Base-by-base conservation (phyloP, 257 asterid genomes). In the Prunella vulgaris region DNA sequence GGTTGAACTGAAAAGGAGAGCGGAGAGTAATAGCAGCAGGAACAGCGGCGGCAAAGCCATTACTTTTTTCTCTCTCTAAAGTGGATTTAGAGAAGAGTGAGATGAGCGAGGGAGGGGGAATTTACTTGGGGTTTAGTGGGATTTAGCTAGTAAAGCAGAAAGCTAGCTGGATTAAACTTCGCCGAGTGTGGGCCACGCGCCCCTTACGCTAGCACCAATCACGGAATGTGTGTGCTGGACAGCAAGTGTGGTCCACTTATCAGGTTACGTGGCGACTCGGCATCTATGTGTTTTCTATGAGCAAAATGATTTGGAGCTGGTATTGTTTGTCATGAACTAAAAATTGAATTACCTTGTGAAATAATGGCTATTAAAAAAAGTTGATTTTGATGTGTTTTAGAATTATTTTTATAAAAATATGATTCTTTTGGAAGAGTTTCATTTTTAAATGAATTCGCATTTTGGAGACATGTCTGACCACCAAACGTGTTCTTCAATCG, bases 161-260 rank as follows among this genome's bases (percentile, higher is more conserved):
- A 32, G 71, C 69, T 53, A 69, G 65, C 52, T 52, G 56, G 21
- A 51, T 14, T 33, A 20, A 13, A 22, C 20, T 59, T 10, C 18
- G 18, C 14, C 8, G 64, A 9, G 74, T 35, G 49, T 6, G 13
- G 3, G 14, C 21, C 33, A 72, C 81, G 82, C 83, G 81, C 78
- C 74, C 9, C 74, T 49, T 8, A 2, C 25, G 49, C 66, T 48
- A 44, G 32, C 89, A 59, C 81, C 69, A 82, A 84, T 78, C 86
- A 76, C 87, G 89, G 88, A 64, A 15, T 17, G 21, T 20, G 58
- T 73, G 79, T 17, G 85, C 78, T 74, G 79, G 77, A 62, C n/a
- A n/a, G n/a, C n/a, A n/a, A 32, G 54, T 15, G 48, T 82, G 86
- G 66, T 14, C 81, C 82, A 64, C 54, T 1, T n/a, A 56, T 22